Conservation (phyloP, 1,284 basidiomycete genomes). For the Porogramme epimiltina region DNA sequence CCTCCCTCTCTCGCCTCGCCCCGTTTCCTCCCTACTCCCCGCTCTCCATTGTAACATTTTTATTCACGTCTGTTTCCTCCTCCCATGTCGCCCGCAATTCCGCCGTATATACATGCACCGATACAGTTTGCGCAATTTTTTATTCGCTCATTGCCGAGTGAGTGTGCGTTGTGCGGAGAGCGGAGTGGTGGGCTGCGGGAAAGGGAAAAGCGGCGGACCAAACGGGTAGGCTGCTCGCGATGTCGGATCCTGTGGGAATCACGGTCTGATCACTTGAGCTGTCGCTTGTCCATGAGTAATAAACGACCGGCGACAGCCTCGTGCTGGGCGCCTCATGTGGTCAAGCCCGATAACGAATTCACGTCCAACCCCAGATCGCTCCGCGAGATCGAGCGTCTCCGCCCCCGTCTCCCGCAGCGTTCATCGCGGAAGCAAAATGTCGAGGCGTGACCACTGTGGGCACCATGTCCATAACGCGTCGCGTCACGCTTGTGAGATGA, state of each 20-base stretch:
- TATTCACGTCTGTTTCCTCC: no score
- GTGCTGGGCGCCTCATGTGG: neutral
- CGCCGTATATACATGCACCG: constrained; percentile 22
- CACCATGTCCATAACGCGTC: no score
- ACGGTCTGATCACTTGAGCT: no score
- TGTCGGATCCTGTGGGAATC: no score
- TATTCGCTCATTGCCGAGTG: constrained; percentile 11
- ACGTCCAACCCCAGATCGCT: constrained; percentile 13
- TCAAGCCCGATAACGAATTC: neutral
- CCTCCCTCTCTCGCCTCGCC: neutral
- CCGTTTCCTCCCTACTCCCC: neutral
- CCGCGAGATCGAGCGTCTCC: constrained; percentile 2
- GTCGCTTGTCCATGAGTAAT: no score
- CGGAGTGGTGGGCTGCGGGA: no score
- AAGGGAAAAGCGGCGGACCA: no score
- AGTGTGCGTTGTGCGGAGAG: no score
- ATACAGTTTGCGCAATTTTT: constrained; percentile 16
- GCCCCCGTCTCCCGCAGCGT: constrained; percentile 10
- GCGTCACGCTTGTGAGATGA: no score
- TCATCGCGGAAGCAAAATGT: constrained; percentile 21
- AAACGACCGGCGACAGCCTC: neutral
- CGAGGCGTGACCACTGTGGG: neutral
- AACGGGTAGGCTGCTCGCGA: no score
- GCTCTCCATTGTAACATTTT: constrained; percentile 14
- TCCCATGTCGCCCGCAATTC: constrained; percentile 17